Evolutionary conservation across 768 basidiomycete genomes (phyloP).

Genomic region (Daedaleopsis sinensis): DNA sequence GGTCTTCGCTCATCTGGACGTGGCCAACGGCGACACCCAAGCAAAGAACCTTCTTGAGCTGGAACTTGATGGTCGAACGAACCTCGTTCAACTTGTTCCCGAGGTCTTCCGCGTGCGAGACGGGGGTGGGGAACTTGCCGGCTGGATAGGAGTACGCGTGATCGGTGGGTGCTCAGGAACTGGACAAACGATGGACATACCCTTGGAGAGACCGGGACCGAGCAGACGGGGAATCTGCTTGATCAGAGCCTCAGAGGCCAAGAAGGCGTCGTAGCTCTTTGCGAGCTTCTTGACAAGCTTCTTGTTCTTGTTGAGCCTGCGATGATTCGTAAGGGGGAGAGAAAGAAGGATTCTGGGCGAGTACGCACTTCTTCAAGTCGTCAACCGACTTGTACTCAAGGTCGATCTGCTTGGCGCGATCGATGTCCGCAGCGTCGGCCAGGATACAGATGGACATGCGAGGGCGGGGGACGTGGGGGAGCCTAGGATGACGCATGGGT

Average conservation of each 20-base stretch:
- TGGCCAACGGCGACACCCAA: slow-evolving; percentile 99
- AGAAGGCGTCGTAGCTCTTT: slow-evolving; percentile 99
- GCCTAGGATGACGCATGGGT: slow-evolving; percentile 45
- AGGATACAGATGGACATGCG: slow-evolving; percentile 99
- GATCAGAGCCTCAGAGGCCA: slow-evolving; percentile 96
- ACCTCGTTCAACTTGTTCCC: slow-evolving; percentile 91
- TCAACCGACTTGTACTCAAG: slow-evolving; percentile 99
- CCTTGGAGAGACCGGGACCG: slow-evolving; percentile 99
- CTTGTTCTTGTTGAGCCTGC: slow-evolving; percentile 98
- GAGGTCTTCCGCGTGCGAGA: slow-evolving; percentile 91
- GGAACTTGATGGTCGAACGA: slow-evolving; percentile 99
- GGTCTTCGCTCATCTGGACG: slow-evolving; percentile 96
- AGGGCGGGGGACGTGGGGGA: slow-evolving; percentile 96
- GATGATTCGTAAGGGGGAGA: not conserved
- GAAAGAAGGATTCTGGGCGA: not conserved
- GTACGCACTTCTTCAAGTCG: slow-evolving; percentile 92
- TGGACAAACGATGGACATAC: slow-evolving; percentile 42
- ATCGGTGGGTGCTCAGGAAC: not conserved
- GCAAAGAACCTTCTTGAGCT: slow-evolving; percentile 98
- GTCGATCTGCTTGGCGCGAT: slow-evolving; percentile 96
- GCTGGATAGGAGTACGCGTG: slow-evolving; percentile 47
- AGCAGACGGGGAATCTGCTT: slow-evolving; percentile 99
- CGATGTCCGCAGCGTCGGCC: slow-evolving; percentile 98
- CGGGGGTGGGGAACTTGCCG: slow-evolving; percentile 98
- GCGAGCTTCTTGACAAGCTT: slow-evolving; percentile 99